Evolutionary conservation across 495 filamentous ascomycete genomes (phyloP).

Genomic region (Letharia columbiana): DNA sequence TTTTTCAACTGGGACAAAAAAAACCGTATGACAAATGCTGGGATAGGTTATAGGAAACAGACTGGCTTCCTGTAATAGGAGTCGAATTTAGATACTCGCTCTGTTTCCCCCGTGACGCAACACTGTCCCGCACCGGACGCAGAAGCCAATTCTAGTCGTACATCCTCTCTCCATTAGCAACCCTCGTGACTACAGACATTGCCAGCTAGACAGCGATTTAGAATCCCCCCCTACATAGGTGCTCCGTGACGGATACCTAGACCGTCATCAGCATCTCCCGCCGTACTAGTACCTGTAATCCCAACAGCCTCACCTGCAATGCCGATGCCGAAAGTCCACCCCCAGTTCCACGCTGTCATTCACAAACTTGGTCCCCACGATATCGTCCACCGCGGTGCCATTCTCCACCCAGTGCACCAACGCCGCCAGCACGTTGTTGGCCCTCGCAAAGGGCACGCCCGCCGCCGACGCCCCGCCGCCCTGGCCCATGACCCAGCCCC

Average conservation of each 20-base stretch:
- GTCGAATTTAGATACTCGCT: too few relatives aligned
- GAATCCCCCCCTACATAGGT: conserved; percentile 1
- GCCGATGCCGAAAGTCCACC: conserved; percentile 30
- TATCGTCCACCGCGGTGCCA: conserved; percentile 43
- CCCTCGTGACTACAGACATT: not conserved
- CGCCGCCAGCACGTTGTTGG: conserved; percentile 44
- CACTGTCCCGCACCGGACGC: too few relatives aligned
- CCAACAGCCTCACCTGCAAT: conserved; percentile 30
- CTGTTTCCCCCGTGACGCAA: too few relatives aligned
- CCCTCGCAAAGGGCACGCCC: conserved; percentile 27
- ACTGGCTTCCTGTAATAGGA: too few relatives aligned
- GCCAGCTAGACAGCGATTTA: conserved; percentile 9
- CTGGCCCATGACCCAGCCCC: conserved; percentile 48
- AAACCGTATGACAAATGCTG: too few relatives aligned
- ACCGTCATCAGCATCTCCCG: conserved; percentile 23
- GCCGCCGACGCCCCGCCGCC: conserved; percentile 27
- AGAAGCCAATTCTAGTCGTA: too few relatives aligned
- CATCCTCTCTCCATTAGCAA: too few relatives aligned
- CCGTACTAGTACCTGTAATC: not conserved
- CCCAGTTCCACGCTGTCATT: conserved; percentile 32
- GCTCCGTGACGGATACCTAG: conserved; percentile 22
- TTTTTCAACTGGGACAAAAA: too few relatives aligned
- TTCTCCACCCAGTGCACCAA: conserved; percentile 56
- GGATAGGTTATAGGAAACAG: too few relatives aligned
- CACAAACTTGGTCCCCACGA: conserved; percentile 46